Base-by-base conservation (phyloP, 1,284 basidiomycete genomes). In the Pisolithus thermaeus region DNA sequence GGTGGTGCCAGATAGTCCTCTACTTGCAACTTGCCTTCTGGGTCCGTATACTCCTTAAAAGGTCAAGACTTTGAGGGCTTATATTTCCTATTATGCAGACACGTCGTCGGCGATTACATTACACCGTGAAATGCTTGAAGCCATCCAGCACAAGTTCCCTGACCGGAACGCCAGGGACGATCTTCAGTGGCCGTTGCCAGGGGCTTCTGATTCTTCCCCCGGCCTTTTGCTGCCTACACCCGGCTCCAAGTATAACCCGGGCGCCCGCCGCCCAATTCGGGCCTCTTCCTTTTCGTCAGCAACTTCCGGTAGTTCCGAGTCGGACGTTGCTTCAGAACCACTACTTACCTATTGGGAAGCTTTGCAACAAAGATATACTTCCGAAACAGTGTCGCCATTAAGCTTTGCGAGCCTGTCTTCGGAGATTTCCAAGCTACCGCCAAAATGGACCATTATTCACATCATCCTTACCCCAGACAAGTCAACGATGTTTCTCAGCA, bases 361-460 rank as follows among this genome's bases (percentile, higher is more conserved):
- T 80, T 43, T 64, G 67, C 36, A 73, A 76, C 52, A 63, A 64
- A 67, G 64, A 46, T 63, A 68, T 9, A 52, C 40, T 0, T 59
- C 61, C 1, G 22, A 61, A 3, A 51, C 53, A 12, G 48, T 62
- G 27, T 65, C 64, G 0, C 57, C 57, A 9, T 47, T 64, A 5
- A 46, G 52, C 20, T 30, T 35, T 22, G 27, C 9, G 14, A 4
- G 1, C 16, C 38, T 64, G 35, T 45, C 54, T 39, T 52, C 52
- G 37, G 51, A n/a, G 3, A 41, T 71, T 11, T 61, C 74, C 39
- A 60, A 67, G 40, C 72, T 98, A 1, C 94, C 96, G 0, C 56
- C 66, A 3, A 78, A 87, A 55, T 98, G 96, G 94, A 89, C 85
- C 4, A 80, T 95, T 8, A 75, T 97, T 49, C 91, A 87, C 55